Base-by-base conservation (phyloP, 1,284 basidiomycete species). In the Cerioporus squamosus region DNA sequence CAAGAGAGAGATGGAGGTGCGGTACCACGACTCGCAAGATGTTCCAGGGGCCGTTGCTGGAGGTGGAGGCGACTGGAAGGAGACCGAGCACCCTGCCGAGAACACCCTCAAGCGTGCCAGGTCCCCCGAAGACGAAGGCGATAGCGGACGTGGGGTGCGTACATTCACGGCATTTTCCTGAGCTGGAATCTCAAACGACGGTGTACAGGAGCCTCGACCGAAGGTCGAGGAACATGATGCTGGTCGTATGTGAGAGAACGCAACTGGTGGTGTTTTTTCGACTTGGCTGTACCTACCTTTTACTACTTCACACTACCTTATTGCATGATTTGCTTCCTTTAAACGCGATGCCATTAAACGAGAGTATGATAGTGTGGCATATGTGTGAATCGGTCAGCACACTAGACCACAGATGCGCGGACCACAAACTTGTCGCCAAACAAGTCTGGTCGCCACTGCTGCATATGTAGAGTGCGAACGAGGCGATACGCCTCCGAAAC, bases 51-150 rank as follows among this genome's bases (percentile, higher is more conserved):
- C 89, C 58, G 90, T 93, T 56, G 93, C 94, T 20, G 84, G 90
- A 59, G 94, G 94, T 52, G 95, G 91, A 54, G 91, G 80, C 57
- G 91, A 93, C 59, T 93, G 91, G 91, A 91, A 90, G 70, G 85
- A 89, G 56, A 72, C 77, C 5, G 81, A 88, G 51, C 76, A 69
- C 49, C 67, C 72, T 48, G 66, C 65, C 33, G 77, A 72, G 46
- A 64, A 70, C 39, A 77, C 75, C 44, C 79, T 83, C 64, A 91
- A 91, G 68, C 81, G 89, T 55, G 86, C 74, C 42, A 79, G 88
- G 62, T 91, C 88, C 44, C 84, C 88, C 47, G 88, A 89, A 5
- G 86, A 91, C 57, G 87, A 91, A 58, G 86, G 77, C 1, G 88
- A 87, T 26, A 74, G 71, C 43, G 69, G 72, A 33, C 78, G 86